Evolutionary conservation across 179 eudicot genomes (phyloP), one percentile per base, ranked within the genome.

Genomic region (Silene noctiflora): DNA sequence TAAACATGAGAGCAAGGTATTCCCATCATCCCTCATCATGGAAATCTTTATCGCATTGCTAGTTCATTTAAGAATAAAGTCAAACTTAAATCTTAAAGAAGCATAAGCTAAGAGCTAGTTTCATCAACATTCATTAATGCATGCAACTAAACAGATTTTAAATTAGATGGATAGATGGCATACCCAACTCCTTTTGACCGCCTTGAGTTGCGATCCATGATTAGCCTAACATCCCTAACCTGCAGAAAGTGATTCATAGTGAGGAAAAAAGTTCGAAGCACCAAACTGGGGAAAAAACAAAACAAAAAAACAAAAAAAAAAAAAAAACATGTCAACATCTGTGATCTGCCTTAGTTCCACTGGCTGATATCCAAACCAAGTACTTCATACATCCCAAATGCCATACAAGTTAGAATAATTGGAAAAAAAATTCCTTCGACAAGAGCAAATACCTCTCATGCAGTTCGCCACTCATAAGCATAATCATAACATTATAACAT

Each of bases 1-100:
- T 80, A 83, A 86, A 85, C 90, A 88, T 86, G 88, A 86, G 87
- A 81, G 89, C 88, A 82, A 87, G 86, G 85, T 80, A 85, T 80
- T 80, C 86, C 89, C 90, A 88, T 81, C 90, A 85, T 87, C 84
- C 89, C 85, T 81, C 91, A 88, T 85, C 91, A 86, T 86, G 86
- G 84, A 83, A 67, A 76, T 85, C 88, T 86, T 88, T 88, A 88
- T 83, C 81, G 91, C 91, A 85, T 78, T 82, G 81, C 91, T 86
- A 86, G 72, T 88, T 84, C 86, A 86, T 81, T 88, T 85, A 85
- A 86, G 80, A 85, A 83, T 85, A 80, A 78, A 77, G 88, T 86
- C 80, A 88, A 84, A 81, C 81, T 78, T 81, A 76, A 67, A 74
- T 78, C 81, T 79, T 79, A 48, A 33, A 77, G 81, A 65, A 71